Base-by-base conservation (phyloP, 768 basidiomycete species). In the Cystofilobasidium bisporidii region DNA sequence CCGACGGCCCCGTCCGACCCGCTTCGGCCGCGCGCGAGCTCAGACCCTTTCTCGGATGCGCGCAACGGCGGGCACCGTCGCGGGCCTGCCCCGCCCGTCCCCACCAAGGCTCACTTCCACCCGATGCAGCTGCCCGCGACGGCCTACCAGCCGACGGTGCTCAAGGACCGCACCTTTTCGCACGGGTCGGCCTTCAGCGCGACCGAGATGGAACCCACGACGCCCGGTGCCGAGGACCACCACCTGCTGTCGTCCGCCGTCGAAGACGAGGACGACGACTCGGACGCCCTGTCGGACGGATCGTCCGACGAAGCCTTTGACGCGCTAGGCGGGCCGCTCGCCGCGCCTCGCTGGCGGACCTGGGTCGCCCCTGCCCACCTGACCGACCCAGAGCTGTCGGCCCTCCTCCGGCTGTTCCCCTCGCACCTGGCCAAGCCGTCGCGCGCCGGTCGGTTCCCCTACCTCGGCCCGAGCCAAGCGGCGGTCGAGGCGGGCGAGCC, bases 31-130 rank as follows among this genome's bases (percentile, higher is more conserved):
- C 45, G 68, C 50, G 62, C 68, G 22, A 38, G 56, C 10, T 64
- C 63, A 6, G 68, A 69, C 57, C 68, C 68, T 0, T 69, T 69
- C 41, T 69, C 68, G 1, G 68, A 69, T 63, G 20, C 40, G 43
- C 63, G 67, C 55, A n/a, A 43, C 32, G 26, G 30, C 36, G 36
- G 36, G 26, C 47, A 36, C 26, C 38, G 66, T 18, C 28, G 61
- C 10, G 61, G 67, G 20, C 50, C 50, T 1, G 67, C 63, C 6
- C 63, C 62, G 36, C 68, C 68, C 30, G 30, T 56, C 6, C 53
- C 53, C 6, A 2, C 30, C 26, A 12, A 22, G 28, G 18, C 26
- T 5, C 53, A 12, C 53, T 28, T 15, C 22, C 53, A 56, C 18
- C 53, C 53, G 53, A 20, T 17, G n/a, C 4, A 2, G 20, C 4